Conservation (phyloP, 2,329 filamentous ascomycete genomes). For the Trichoderma lentiforme region DNA sequence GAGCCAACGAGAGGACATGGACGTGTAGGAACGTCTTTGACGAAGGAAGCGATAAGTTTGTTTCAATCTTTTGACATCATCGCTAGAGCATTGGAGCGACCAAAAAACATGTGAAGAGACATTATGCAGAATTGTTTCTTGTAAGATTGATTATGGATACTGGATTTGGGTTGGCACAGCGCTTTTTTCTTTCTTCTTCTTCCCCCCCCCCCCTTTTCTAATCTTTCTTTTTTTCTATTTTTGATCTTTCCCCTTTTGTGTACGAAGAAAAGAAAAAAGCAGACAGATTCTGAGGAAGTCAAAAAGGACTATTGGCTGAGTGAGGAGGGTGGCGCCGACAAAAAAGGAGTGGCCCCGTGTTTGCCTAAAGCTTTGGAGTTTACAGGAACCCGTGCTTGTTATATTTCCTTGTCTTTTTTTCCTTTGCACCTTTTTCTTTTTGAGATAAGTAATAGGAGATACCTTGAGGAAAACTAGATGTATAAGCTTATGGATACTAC, state of each 20-base stretch:
- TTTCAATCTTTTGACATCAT: background rate
- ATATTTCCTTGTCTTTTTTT: background rate
- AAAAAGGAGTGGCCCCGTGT: constrained; percentile 3
- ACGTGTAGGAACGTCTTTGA: constrained; percentile 9
- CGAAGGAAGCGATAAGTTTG: constrained; percentile 17
- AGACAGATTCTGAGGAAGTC: background rate
- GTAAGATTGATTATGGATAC: constrained; percentile 11
- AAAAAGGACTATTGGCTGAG: background rate
- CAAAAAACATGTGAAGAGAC: background rate
- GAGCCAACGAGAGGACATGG: constrained; percentile 37
- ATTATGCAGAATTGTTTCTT: background rate
- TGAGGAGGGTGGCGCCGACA: background rate
- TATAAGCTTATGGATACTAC: constrained; percentile 18
- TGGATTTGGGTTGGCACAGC: constrained; percentile 8
- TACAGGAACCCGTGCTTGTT: background rate
- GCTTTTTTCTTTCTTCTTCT: constrained; percentile 13
- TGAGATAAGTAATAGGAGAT: background rate
- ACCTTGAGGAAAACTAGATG: constrained; percentile 13
- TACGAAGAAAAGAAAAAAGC: background rate
- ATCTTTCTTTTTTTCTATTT: background rate
- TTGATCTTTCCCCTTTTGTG: background rate
- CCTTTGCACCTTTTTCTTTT: background rate
- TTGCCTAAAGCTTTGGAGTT: constrained; percentile 16
- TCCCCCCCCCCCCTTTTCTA: background rate
- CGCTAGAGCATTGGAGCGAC: background rate